phyloP scores from a whole-genome alignment of 192 early-diverging fungal species.

The Phycomyces blakesleeanus region DNA sequence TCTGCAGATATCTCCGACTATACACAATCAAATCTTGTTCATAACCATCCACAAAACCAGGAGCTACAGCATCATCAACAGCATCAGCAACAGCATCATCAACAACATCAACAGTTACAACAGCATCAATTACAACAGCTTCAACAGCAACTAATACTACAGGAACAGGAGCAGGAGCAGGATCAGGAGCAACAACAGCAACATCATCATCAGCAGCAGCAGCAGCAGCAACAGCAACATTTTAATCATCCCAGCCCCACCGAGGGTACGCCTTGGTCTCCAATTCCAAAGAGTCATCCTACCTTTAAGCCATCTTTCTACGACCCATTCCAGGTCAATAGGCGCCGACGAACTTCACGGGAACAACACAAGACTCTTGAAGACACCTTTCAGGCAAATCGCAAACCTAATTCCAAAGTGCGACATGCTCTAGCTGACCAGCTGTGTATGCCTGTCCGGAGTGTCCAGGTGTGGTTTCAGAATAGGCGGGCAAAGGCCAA shows the following conservation, averaged over 20 bases:
- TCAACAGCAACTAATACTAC: too few species aligned
- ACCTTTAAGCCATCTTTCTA: constrained; percentile 74
- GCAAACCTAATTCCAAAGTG: constrained; percentile 61
- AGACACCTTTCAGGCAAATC: constrained; percentile 55
- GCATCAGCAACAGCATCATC: neutral
- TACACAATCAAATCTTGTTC: constrained; percentile 2
- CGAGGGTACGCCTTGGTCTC: neutral
- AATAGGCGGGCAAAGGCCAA: constrained; percentile 87
- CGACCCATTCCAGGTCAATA: constrained; percentile 72
- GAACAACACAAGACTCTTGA: constrained; percentile 71
- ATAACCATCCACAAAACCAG: neutral
- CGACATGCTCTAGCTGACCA: constrained; percentile 60
- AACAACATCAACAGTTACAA: neutral
- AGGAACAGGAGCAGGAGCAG: too few species aligned
- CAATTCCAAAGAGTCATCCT: constrained; percentile 5
- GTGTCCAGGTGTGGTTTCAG: constrained; percentile 86
- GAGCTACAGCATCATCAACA: neutral
- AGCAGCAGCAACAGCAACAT: neutral
- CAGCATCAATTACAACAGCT: too few species aligned
- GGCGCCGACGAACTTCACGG: constrained; percentile 68
- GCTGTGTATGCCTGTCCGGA: constrained; percentile 63
- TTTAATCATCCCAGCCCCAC: neutral
- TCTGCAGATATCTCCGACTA: too few species aligned
- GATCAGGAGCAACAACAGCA: too few species aligned
- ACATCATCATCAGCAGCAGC: neutral